Conservation (phyloP, 345 rosid genomes). For the Ceriops decandra region DNA sequence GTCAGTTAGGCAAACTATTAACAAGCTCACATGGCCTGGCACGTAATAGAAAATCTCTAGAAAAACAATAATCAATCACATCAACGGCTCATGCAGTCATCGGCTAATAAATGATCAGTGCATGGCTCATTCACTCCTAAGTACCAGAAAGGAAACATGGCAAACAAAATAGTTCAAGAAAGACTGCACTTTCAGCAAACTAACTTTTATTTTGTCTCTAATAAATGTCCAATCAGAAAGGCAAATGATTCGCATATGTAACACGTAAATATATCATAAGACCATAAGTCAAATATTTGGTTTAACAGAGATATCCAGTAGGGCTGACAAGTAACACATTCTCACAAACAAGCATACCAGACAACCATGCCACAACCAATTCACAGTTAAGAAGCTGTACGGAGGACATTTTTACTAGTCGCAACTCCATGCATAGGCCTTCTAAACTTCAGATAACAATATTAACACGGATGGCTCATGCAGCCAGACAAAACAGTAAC, state of each 20-base stretch:
- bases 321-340: too few relatives aligned
- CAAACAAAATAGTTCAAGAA: neutral
- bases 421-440: too few relatives aligned
- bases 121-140: neutral
- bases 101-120: neutral
- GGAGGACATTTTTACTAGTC: too few relatives aligned
- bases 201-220: neutral
- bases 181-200: neutral
- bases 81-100: neutral
- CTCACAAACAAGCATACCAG: too few relatives aligned
- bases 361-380: too few relatives aligned
- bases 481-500: neutral
- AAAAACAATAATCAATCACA: neutral
- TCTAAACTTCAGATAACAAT: too few relatives aligned
- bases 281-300: neutral
- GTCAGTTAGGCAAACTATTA: neutral
- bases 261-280: neutral
- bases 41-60: neutral
- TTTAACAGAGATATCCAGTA: neutral
- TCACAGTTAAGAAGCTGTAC: too few relatives aligned
- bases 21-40: neutral
- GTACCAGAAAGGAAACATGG: neutral
- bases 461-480: neutral
- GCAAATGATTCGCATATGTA: neutral
- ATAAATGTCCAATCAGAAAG: neutral